Percentiles rank a stretch among this genome's conserved stretches.
Conservation (phyloP, 495 filamentous ascomycete species). For the Clavariopsis aquatica region DNA sequence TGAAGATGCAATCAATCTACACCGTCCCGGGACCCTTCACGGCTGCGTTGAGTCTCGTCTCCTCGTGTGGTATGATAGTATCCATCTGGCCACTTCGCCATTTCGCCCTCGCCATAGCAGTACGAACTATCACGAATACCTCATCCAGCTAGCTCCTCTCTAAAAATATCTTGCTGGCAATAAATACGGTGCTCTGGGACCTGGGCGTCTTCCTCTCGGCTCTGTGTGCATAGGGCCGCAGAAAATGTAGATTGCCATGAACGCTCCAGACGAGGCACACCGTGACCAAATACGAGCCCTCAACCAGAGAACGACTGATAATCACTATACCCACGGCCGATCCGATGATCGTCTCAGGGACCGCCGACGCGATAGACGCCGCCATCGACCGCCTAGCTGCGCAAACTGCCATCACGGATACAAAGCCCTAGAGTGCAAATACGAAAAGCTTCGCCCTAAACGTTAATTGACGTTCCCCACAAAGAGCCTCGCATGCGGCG, state of each 20-base stretch:
- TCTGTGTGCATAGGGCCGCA: conserved; percentile 29
- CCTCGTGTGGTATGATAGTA: background rate
- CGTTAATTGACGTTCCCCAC: conserved; percentile 27
- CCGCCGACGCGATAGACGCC: background rate
- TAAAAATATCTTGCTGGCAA: conserved; percentile 27
- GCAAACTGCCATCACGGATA: background rate
- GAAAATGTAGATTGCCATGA: conserved; percentile 25
- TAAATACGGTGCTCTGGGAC: conserved; percentile 14
- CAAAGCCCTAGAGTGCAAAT: conserved; percentile 25
- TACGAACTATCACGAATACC: conserved; percentile 12
- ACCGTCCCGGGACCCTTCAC: conserved; percentile 14
- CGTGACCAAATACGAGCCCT: conserved; percentile 6
- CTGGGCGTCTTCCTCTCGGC: conserved; percentile 8
- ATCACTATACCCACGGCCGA: background rate
- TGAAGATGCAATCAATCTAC: conserved; percentile 26
- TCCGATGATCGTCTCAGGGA: conserved; percentile 5
- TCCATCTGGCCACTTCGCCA: conserved; percentile 23
- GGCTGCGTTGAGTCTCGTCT: background rate
- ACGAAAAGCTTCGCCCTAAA: conserved; percentile 35
- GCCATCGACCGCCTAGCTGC: background rate
- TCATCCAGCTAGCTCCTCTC: conserved; percentile 14
- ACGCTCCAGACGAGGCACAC: conserved; percentile 11
- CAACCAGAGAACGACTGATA: background rate
- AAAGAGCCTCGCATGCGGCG: conserved; percentile 18
- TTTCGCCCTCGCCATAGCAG: conserved; percentile 18